Conservation (phyloP, 257 asterid genomes). For the Mitragyna speciosa region DNA sequence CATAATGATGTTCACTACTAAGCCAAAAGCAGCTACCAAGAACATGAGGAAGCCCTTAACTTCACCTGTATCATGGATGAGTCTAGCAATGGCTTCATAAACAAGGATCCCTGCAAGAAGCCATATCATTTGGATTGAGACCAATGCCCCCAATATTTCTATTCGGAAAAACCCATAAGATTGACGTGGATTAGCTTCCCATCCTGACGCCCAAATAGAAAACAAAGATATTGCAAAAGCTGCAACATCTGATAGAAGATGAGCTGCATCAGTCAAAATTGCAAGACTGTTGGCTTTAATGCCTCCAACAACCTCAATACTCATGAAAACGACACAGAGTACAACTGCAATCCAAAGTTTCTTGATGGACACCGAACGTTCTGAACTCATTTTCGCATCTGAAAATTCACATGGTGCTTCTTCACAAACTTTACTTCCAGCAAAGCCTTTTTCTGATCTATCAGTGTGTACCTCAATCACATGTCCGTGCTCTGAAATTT, state of each 20-base stretch:
- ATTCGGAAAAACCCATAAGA: constrained; percentile 88
- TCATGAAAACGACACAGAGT: constrained; percentile 72
- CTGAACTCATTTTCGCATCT: constrained; percentile 59
- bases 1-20: constrained; percentile 75
- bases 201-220: constrained; percentile 93
- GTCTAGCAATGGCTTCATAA: constrained; percentile 78
- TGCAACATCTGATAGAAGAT: constrained; percentile 85
- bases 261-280: constrained; percentile 87
- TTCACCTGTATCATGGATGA: constrained; percentile 59
- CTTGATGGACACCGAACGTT: constrained; percentile 71
- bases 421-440: constrained; percentile 59
- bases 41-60: constrained; percentile 89
- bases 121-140: constrained; percentile 92
- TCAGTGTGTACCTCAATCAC: constrained; percentile 52
- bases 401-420: constrained; percentile 82
- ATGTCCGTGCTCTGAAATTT: constrained; percentile 42
- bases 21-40: constrained; percentile 74
- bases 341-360: constrained; percentile 68
- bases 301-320: constrained; percentile 80
- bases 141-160: constrained; percentile 83
- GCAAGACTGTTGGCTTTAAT: constrained; percentile 90
- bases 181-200: constrained; percentile 96
- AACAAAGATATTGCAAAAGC: constrained; percentile 89
- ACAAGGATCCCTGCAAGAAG: constrained; percentile 92
- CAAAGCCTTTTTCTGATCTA: constrained; percentile 38